Evolutionary conservation across 2,329 filamentous ascomycete genomes (phyloP), one percentile per base, ranked within the genome.

Genomic region (Aspergillus fumigatiaffinis): DNA sequence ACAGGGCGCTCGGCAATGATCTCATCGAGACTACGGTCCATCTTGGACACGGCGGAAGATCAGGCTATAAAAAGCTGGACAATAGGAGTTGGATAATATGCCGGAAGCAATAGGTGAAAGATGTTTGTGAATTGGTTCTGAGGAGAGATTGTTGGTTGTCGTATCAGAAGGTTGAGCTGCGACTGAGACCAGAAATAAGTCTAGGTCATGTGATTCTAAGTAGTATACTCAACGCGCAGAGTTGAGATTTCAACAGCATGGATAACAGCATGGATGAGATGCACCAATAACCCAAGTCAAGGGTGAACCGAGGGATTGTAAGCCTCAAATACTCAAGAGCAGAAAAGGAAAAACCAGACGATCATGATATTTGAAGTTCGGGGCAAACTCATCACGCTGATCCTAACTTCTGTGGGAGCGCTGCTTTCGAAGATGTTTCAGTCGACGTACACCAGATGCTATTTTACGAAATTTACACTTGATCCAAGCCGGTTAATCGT

Each of bases 21-120:
- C 66, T 87, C 85, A 73, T 87, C 84, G 57, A 87, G 77, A 66
- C 81, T 83, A 68, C 84, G 82, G 75, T 87, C 85, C 84, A 87
- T 87, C 35, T 61, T 74, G 60, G 55, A 55, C 60, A 52, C 38
- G 50, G 41, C 14, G 44, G 47, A 21, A 48, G 44, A 17, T 48
- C 20, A 44, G 20, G 55, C 32, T 51, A 38, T 35, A 23, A 47
- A 26, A 44, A 51, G 25, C 23, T 29, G 26, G 47, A 4, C 38
- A 29, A 47, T 20, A 35, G 35, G 14, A 10, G 14, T 47, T 17
- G 9, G 25, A 26, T 25, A 23, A 47, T 26, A 6, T 7, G 21
- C 10, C 25, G 7, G 23, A 29, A 32, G 20, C 17, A 25, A n/a
- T 8, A 26, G 35, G 10, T 50, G 23, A 44, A 23, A 47, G 21